Conservation (phyloP, 202 grass and related monocot genomes). For the Zoysia matrella region DNA sequence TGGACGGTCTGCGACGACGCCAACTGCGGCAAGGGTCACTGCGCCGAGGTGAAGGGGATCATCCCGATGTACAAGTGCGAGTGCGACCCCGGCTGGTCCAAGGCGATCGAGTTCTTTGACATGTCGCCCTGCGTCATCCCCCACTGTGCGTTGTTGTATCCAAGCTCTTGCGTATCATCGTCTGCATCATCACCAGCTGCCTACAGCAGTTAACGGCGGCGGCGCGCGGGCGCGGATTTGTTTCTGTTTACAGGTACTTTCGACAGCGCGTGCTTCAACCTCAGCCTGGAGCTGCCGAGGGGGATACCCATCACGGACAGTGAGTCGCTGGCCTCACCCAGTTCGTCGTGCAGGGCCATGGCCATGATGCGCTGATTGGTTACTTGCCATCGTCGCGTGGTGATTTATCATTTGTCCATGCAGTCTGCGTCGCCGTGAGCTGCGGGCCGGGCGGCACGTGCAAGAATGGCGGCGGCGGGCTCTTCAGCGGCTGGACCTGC, state of each 20-base stretch:
- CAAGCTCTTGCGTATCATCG: background rate
- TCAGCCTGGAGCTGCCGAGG: background rate
- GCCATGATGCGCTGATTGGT: background rate
- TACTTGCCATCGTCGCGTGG: background rate
- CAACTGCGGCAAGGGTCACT: conserved; percentile 31
- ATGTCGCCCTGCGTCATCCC: conserved; percentile 39
- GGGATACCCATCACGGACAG: conserved; percentile 7
- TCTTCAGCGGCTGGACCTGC: background rate
- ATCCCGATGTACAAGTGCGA: conserved; percentile 6
- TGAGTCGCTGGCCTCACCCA: background rate
- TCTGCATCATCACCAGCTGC: background rate
- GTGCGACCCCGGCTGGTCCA: conserved; percentile 44
- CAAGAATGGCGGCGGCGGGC: background rate
- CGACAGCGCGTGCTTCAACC: conserved; percentile 1
- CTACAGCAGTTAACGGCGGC: no score
- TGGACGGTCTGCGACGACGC: conserved; percentile 3
- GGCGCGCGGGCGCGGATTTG: no score
- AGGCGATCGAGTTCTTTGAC: rapidly evolving
- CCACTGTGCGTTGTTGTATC: background rate
- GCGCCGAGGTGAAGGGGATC: background rate
- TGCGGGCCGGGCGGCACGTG: conserved; percentile 23
- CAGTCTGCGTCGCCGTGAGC: conserved; percentile 17
- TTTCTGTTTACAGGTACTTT: background rate
- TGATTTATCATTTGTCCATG: background rate
- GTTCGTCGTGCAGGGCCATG: background rate